These are phyloP conservation scores for Euphorbia celastroides DNA, from an alignment of 441 rosid genomes.

Conservation along the genomic window DNA sequence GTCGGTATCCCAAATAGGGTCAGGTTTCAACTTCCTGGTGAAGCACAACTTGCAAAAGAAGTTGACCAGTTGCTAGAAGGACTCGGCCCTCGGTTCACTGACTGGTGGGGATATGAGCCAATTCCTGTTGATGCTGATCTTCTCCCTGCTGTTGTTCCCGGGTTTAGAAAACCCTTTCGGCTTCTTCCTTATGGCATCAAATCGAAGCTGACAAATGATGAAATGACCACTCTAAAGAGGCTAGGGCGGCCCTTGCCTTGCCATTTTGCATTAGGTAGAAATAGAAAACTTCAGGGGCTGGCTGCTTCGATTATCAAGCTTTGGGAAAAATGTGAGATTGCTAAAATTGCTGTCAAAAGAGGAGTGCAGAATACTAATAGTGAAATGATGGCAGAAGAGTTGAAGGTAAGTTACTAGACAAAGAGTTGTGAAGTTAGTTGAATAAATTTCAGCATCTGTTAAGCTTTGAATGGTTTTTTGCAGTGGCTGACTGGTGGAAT, in stretches of 20 bases:
- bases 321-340: constrained; percentile 98
- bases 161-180: constrained; percentile 83
- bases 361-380: constrained; percentile 79
- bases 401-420: constrained; percentile 42
- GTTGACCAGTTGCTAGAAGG: constrained; percentile 79
- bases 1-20: constrained; percentile 76
- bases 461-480: constrained; percentile 26
- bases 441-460: constrained; percentile 2
- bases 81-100: constrained; percentile 83
- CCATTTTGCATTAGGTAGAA: constrained; percentile 91
- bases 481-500: constrained; percentile 94
- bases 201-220: constrained; percentile 80
- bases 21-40: constrained; percentile 81
- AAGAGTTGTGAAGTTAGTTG: not conserved
- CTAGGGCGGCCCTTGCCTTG: constrained; percentile 88
- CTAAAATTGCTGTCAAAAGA: constrained; percentile 92
- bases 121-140: constrained; percentile 93
- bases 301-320: constrained; percentile 82
- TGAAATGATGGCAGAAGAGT: constrained; percentile 84
- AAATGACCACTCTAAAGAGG: constrained; percentile 89
- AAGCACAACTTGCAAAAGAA: constrained; percentile 69
- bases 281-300: constrained; percentile 82
- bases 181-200: constrained; percentile 91
- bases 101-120: constrained; percentile 99
- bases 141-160: constrained; percentile 73